phyloP scores from a whole-genome alignment of 441 rosid genomes.

The Populus hybrid region DNA sequence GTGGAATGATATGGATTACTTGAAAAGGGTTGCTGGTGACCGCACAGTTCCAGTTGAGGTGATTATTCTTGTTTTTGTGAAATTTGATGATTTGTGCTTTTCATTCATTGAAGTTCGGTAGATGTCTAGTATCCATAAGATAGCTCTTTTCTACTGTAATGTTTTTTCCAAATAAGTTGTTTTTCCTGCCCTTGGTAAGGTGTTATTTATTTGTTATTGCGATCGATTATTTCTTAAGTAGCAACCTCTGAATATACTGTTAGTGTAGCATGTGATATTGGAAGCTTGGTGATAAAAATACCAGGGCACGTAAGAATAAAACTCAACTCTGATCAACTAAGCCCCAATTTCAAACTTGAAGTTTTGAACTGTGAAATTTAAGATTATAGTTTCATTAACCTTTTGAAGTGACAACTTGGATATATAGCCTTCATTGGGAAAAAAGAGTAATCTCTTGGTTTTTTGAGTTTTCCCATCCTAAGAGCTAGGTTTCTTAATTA shows the following conservation, averaged over 20 bases:
- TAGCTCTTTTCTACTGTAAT: neutral
- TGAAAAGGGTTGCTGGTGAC: slow-evolving; percentile 70
- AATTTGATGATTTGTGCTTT: neutral
- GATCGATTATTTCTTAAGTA: neutral
- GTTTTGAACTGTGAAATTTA: neutral
- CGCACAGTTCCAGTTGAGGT: slow-evolving; percentile 99
- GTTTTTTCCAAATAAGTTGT: neutral
- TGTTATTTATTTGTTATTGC: neutral
- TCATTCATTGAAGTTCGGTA: neutral
- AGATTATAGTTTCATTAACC: neutral
- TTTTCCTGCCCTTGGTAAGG: neutral
- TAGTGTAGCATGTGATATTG: neutral
- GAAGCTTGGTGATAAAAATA: neutral
- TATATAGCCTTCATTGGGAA: neutral
- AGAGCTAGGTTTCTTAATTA: too few relatives aligned
- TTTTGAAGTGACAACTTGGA: neutral
- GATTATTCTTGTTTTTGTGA: slow-evolving; percentile 26
- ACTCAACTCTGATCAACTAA: neutral
- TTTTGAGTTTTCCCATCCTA: too few relatives aligned
- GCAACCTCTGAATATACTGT: neutral
- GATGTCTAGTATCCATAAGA: neutral
- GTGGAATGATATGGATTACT: slow-evolving; percentile 88
- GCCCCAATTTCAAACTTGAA: neutral
- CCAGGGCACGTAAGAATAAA: neutral
- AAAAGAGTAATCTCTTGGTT: neutral